These are phyloP conservation scores for Fusarium drepaniforme DNA, from an alignment of 2,329 filamentous ascomycete species.

Conservation along the genomic window DNA sequence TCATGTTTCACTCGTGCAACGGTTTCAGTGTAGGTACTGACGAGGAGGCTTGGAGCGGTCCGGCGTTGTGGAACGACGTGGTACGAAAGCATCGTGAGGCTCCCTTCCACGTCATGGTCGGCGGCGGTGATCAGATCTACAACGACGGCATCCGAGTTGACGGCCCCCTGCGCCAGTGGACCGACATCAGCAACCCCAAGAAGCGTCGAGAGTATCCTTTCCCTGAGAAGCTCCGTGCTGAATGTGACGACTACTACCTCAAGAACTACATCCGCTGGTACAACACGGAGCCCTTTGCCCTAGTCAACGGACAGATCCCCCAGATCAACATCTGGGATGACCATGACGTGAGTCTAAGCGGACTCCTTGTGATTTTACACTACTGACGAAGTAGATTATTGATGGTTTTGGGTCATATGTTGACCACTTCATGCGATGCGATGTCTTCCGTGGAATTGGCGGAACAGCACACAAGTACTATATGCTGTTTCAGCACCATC, in stretches of 20 bases:
- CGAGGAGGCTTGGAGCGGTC: conserved; percentile 86
- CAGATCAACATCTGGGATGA: conserved; percentile 99
- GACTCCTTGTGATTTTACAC: neutral
- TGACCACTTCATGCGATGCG: conserved; percentile 91
- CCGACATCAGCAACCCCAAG: conserved; percentile 83
- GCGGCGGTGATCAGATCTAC: conserved; percentile 96
- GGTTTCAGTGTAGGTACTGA: conserved; percentile 93
- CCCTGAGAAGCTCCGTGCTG: conserved; percentile 80
- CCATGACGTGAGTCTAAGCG: conserved; percentile 73
- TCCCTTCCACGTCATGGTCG: conserved; percentile 96
- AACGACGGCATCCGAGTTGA: conserved; percentile 91
- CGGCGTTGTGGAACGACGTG: conserved; percentile 96
- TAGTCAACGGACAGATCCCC: conserved; percentile 90
- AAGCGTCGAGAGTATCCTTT: conserved; percentile 86
- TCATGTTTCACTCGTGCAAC: conserved; percentile 99
- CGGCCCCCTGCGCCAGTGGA: conserved; percentile 86
- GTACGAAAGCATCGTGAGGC: conserved; percentile 80
- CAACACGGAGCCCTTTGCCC: conserved; percentile 83
- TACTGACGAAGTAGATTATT: conserved; percentile 75
- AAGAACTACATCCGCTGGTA: conserved; percentile 92
- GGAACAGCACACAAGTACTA: conserved; percentile 98
- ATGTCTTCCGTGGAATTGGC: conserved; percentile 92
- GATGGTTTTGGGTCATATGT: conserved; percentile 95
- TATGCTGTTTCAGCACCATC: conserved; percentile 95
- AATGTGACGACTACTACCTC: conserved; percentile 91